Conservation (phyloP, 2,329 filamentous ascomycete species). For the Colletotrichum musae region DNA sequence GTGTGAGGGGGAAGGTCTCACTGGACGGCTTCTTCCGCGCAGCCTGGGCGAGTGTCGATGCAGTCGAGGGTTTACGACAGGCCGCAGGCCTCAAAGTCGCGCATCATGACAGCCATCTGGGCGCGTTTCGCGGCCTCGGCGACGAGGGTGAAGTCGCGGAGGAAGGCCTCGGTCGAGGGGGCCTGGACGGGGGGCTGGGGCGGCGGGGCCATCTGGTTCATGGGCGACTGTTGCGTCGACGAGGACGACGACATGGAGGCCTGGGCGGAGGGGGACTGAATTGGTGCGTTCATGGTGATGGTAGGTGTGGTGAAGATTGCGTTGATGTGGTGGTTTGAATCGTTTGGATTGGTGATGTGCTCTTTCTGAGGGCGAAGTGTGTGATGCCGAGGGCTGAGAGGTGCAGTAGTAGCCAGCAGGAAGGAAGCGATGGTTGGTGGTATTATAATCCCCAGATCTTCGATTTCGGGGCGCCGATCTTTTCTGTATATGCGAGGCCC, state of each 20-base stretch:
- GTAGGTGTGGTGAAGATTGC: background rate
- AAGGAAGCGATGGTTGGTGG: constrained; percentile 31
- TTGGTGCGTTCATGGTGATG: constrained; percentile 40
- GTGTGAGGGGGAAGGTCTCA: constrained; percentile 7
- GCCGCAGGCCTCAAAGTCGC: constrained; percentile 84
- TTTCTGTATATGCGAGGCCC: constrained; percentile 28
- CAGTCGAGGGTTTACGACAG: constrained; percentile 55
- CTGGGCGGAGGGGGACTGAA: constrained; percentile 34
- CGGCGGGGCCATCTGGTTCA: constrained; percentile 42
- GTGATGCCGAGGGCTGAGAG: background rate
- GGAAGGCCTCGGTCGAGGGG: constrained; percentile 70
- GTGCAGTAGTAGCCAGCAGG: background rate
- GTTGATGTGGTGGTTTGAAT: background rate
- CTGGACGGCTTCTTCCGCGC: background rate
- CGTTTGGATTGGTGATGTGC: background rate
- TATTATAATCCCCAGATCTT: constrained; percentile 42
- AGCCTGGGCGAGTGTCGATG: background rate
- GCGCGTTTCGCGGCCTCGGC: constrained; percentile 95
- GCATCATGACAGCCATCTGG: constrained; percentile 89
- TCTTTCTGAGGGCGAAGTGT: constrained; percentile 6
- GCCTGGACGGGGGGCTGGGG: constrained; percentile 48
- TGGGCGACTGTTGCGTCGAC: constrained; percentile 50
- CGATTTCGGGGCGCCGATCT: constrained; percentile 35
- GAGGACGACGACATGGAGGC: constrained; percentile 41
- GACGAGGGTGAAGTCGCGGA: constrained; percentile 87